Base-by-base conservation (phyloP, 2,329 filamentous ascomycete genomes). In the Ilyonectria robusta region DNA sequence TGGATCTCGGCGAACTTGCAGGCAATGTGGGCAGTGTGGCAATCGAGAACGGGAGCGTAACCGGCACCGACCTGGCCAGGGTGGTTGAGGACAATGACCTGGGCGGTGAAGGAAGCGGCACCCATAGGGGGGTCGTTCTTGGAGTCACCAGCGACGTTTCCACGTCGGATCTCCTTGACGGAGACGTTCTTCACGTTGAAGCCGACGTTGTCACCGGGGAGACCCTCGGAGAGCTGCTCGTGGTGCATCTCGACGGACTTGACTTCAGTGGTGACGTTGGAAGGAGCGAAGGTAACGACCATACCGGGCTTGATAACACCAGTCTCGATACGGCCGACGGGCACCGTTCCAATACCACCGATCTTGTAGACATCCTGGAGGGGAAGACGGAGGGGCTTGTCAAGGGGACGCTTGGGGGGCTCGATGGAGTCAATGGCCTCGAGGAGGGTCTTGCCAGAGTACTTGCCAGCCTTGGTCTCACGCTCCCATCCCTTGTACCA, bases 151-250 rank as follows among this genome's bases (percentile, higher is more conserved):
- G 93, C 93, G 80, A 99, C 96, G 92, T 99, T 98, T 84, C 96
- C 96, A 97, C 96, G 96, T 88, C 96, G 96, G 84, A 99, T 97
- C 86, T 99, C 96, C 95, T 99, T 99, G 89, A 99, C 96, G 86
- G 96, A 98, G 82, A 99, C 96, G 96, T 99, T 99, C 95, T 99
- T 99, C 89, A 99, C 95, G 94, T 99, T 99, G 95, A 99, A 99
- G 81, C 96, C 96, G 85, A 99, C 96, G 91, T 99, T 99, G 94
- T 99, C 96, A 92, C 96, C 96, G 83, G 96, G 96, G 77, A 93
- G 83, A 93, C 96, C 96, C 91, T 97, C 92, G 76, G 84, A 71
- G 79, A 99, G 95, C 93, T 98, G 95, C 91, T 98, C 94, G 94
- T 98, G 95, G 92, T 98, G 95, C 96, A 99, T 99, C 91, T 99